Evolutionary conservation across 116 monocot genomes (phyloP), one percentile per base, ranked within the genome.

Genomic region (Zostera marina): DNA sequence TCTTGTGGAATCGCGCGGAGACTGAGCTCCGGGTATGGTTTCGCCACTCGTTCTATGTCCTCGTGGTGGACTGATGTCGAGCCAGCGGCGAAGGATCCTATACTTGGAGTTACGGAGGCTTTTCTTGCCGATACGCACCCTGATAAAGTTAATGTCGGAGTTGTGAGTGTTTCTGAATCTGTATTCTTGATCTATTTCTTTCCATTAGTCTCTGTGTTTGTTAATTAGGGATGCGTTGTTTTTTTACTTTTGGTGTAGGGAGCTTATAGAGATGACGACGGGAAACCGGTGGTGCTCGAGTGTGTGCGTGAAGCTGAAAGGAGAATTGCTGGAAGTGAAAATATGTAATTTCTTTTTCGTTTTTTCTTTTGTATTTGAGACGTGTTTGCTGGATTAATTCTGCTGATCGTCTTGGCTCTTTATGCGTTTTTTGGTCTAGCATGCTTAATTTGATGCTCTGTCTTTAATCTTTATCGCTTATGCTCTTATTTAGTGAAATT

Each of bases 41-140:
- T 59, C 20, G 43, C 59, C 25, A 55, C 62, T 4, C 61, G 84
- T 44, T 74, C 56, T 49, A 66, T 82, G 72, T 74, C 81, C 5
- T 73, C 81, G 63, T 91, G 76, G 79, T 86, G 78, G 74, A 32
- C 62, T 23, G 68, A 74, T 62, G 80, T 92, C 16, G 86, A 98
- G 77, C 86, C 86, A 42, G 98, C 90, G 11, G 42, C 90, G 14
- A 86, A 90, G 68, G 90, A 98, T 64, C 90, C 90, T 14, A 98
- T 98, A 61, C 83, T 98, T 44, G 90, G 90, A 32, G 98, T 98
- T 63, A 98, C 90, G 45, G 98, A 98, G 83, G 98, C 98, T 9
- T 98, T 86, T 67, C 83, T 90, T 56, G 86, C 90, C 45, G 98
- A 98, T 76, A 73, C 76, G 5, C 73, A 78, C 62, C 85, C 89